Evolutionary conservation across 1,284 basidiomycete genomes (phyloP), one percentile per base, ranked within the genome.

Genomic region (Exobasidium rhododendri): DNA sequence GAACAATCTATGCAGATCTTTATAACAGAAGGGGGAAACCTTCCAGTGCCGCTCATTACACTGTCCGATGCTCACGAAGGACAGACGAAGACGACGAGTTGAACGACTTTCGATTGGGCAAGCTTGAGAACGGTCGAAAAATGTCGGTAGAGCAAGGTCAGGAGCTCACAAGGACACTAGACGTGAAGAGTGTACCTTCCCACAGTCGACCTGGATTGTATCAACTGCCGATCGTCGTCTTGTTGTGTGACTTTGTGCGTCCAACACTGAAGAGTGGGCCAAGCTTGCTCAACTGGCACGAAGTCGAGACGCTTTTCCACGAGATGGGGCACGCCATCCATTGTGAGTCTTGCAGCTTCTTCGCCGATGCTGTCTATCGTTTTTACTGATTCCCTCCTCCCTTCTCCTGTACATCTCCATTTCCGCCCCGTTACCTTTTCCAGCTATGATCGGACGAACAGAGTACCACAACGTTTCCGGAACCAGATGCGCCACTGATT

Each of bases 251-350:
- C 75, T 97, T 97, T 75, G 82, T 86, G 14, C 84, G 84, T 24
- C 89, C 90, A 13, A 83, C 84, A 0, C 68, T 85, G 13, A 82
- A 83, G n/a, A 81, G 83, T 32, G 82, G 84, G 29, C 81, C 83
- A 32, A 88, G 87, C 0, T 82, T 89, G 45, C 81, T 98, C 28
- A 88, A 89, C 62, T 98, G 94, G 94, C 88, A 91, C 73, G 93
- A 98, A 74, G 90, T 97, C 7, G 85, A 91, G 79, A 98, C 94
- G 1, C 83, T 98, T 22, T 97, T 96, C 81, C 94, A 98, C 75
- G 94, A 98, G 81, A 97, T 98, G 94, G 94, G 94, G 0, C 94
- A 98, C 80, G 94, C 96, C 1, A 92, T 98, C 85, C 94, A 98
- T 79, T 98, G 94, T 94, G 75, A 85, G 92, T 84, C 4, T 44